Percentiles rank a stretch among this genome's conserved stretches.
phyloP scores from a whole-genome alignment of 768 basidiomycete species.

The Xerocomus potaroensis region DNA sequence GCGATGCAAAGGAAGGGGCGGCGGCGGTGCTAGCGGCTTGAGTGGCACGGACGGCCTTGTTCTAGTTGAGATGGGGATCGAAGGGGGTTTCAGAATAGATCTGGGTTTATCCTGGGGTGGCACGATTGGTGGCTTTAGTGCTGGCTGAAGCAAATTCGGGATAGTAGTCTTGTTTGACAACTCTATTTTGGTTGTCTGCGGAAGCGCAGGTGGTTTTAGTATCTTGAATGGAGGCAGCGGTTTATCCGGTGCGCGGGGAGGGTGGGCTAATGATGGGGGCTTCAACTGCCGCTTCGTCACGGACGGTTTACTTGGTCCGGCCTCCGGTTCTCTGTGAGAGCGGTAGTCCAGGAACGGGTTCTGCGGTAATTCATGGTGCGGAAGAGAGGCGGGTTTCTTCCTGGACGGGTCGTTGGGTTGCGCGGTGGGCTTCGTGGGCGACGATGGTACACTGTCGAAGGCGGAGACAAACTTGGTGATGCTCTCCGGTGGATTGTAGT shows the following conservation, averaged over 20 bases:
- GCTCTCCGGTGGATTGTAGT: constrained; percentile 23
- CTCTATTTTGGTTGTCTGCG: not conserved
- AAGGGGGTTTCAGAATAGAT: constrained; percentile 28
- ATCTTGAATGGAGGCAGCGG: constrained; percentile 8
- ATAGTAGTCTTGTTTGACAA: constrained; percentile 2
- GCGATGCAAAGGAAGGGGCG: constrained; percentile 18
- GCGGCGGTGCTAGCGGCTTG: constrained; percentile 31
- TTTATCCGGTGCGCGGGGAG: constrained; percentile 1
- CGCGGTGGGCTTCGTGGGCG: not conserved
- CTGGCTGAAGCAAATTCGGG: constrained; percentile 3
- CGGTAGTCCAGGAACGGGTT: constrained; percentile 20
- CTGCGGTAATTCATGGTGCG: constrained; percentile 12
- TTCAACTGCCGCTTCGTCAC: constrained; percentile 5
- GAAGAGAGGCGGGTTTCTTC: constrained; percentile 4
- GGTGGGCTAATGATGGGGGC: constrained; percentile 4
- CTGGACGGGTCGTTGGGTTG: not conserved
- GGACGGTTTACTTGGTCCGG: constrained; percentile 5
- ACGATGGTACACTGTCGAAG: constrained; percentile 13
- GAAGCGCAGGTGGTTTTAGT: constrained; percentile 16
- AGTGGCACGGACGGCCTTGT: constrained; percentile 14
- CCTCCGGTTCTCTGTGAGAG: constrained; percentile 2
- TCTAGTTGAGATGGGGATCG: constrained; percentile 13
- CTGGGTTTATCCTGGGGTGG: constrained; percentile 14
- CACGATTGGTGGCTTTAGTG: constrained; percentile 6
- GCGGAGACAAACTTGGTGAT: constrained; percentile 26